Evolutionary conservation across 768 basidiomycete genomes (phyloP).

Genomic region (Epithele typhae): DNA sequence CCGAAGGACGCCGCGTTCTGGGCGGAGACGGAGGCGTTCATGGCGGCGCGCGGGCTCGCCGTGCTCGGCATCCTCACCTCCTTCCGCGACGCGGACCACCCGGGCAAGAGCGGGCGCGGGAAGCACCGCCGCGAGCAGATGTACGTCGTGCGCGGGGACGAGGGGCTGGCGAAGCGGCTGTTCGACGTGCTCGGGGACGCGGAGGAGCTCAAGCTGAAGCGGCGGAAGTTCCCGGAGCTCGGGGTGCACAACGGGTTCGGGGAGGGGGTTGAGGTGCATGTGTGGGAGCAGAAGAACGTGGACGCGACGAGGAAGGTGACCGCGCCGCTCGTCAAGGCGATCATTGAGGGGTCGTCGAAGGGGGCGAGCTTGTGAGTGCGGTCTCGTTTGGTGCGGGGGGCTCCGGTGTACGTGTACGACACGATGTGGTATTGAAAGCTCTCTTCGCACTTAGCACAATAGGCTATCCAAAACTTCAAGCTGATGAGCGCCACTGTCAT

Average conservation of each 20-base stretch:
- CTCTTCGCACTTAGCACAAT: too few species aligned
- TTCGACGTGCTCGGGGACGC: slow-evolving; percentile 58
- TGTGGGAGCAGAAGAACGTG: slow-evolving; percentile 65
- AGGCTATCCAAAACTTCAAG: too few species aligned
- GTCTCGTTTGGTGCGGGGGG: too few species aligned
- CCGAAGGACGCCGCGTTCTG: slow-evolving; percentile 38
- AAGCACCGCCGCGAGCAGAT: slow-evolving; percentile 67
- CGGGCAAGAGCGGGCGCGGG: slow-evolving; percentile 40
- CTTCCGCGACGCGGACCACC: slow-evolving; percentile 45
- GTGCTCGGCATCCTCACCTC: slow-evolving; percentile 80
- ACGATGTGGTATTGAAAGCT: too few species aligned
- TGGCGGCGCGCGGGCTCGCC: slow-evolving; percentile 57
- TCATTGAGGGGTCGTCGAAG: slow-evolving; percentile 41
- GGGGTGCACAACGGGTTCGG: slow-evolving; percentile 29
- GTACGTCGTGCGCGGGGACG: slow-evolving; percentile 52
- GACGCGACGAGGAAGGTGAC: slow-evolving; percentile 60
- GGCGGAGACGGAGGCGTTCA: slow-evolving; percentile 47
- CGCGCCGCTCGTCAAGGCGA: slow-evolving; percentile 59
- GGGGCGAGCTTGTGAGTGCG: too few species aligned
- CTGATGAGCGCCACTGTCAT: too few species aligned
- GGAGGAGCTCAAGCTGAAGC: slow-evolving; percentile 47
- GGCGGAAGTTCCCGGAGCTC: slow-evolving; percentile 24
- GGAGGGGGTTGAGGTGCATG: slow-evolving; percentile 30
- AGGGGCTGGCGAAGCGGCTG: slow-evolving; percentile 40
- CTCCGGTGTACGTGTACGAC: too few species aligned